phyloP scores from a whole-genome alignment of 139 green algal genomes.

The Tetratostichococcus sp. region DNA sequence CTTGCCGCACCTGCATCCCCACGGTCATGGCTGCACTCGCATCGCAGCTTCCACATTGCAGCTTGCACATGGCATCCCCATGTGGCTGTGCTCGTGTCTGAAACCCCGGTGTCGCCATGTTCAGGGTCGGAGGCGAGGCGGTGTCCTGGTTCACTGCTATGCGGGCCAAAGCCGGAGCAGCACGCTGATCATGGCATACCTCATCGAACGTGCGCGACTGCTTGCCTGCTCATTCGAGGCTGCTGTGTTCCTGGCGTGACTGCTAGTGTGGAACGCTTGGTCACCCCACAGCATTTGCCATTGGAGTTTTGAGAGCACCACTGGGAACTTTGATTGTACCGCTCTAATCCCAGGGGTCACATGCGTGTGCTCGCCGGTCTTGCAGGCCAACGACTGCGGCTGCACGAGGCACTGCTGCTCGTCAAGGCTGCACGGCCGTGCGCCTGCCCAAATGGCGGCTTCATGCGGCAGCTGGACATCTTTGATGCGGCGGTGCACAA shows the following conservation, averaged over 20 bases:
- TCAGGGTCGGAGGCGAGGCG: conserved; percentile 17
- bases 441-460: conserved; percentile 1
- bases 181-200: conserved; percentile 16
- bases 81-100: not conserved
- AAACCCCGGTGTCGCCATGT: no score
- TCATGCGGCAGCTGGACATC: not conserved
- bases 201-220: conserved; percentile 3
- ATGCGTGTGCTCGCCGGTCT: no score
- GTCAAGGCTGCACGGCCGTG: not conserved
- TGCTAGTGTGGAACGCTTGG: no score
- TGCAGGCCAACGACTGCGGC: not conserved
- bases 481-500: not conserved
- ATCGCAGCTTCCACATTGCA: no score
- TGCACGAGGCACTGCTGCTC: not conserved
- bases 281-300: no score
- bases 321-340: no score
- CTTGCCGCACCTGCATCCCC: no score
- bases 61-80: not conserved
- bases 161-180: conserved; percentile 24
- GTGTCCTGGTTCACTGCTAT: conserved; percentile 33
- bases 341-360: no score
- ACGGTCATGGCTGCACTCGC: not conserved
- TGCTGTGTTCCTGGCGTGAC: not conserved
- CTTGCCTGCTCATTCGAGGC: not conserved
- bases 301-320: no score